Conservation (phyloP, 371 early-diverging fungal genomes). For the Smittium culicis region DNA sequence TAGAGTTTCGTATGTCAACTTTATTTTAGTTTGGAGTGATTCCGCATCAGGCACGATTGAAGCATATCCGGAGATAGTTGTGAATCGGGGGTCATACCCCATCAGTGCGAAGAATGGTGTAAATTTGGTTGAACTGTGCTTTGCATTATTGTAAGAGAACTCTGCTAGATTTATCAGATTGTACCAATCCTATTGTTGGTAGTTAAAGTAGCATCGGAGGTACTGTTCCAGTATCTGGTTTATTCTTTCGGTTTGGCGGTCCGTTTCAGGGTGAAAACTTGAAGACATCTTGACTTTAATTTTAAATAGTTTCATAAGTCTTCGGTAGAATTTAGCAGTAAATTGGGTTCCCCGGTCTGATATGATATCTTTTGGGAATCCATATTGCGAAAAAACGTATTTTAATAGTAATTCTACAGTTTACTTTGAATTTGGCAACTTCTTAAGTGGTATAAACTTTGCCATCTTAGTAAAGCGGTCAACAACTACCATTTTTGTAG, state of each 20-base stretch:
- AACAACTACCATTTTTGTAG: slow-evolving; percentile 35
- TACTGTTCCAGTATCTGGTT: slow-evolving; percentile 11
- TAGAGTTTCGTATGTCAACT: background rate
- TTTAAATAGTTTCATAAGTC: background rate
- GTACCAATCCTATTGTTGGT: slow-evolving; percentile 10
- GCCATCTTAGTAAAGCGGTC: slow-evolving; percentile 34
- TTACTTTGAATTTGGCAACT: slow-evolving; percentile 14
- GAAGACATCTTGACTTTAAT: slow-evolving; percentile 9
- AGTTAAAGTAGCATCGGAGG: background rate
- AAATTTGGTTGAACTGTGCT: slow-evolving; percentile 2
- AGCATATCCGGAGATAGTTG: background rate
- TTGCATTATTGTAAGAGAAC: slow-evolving; percentile 10
- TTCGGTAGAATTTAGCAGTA: slow-evolving; percentile 8
- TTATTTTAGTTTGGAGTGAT: background rate
- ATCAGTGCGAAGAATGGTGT: slow-evolving; percentile 8
- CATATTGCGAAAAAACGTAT: slow-evolving; percentile 1
- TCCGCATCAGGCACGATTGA: background rate
- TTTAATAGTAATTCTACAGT: background rate
- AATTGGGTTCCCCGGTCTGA: slow-evolving; percentile 11
- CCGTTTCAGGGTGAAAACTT: slow-evolving; percentile 13
- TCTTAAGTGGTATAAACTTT: slow-evolving; percentile 30
- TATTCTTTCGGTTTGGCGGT: slow-evolving; percentile 9
- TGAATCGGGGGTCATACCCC: slow-evolving; percentile 8
- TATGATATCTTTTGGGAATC: slow-evolving; percentile 6
- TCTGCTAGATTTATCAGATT: background rate